Base-by-base conservation (phyloP, 441 rosid genomes). In the Aquilaria agallochum region DNA sequence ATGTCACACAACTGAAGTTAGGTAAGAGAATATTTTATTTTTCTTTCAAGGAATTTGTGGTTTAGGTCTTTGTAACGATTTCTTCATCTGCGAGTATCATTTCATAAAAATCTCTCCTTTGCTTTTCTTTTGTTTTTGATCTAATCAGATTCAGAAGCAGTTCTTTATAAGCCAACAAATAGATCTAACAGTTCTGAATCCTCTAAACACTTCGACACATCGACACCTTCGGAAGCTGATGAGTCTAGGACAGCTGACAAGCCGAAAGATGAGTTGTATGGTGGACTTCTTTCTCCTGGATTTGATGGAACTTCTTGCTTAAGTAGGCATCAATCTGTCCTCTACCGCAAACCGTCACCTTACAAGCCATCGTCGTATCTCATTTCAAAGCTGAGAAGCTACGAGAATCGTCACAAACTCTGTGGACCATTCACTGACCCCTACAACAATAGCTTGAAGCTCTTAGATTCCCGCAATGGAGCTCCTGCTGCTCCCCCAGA, bases 401-500 rank as follows among this genome's bases (percentile, higher is more conserved):
- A 92, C 3, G 96, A 92, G 74, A 68, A 55, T 61, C 86, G 78
- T 54, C 90, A 85, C 61, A 83, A 74, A 70, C 79, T 69, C 8
- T 92, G 95, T n/a, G 96, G 95, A 47, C 96, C 96, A 0, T 64
- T 76, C 61, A 81, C 91, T 45, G 68, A 66, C n/a, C 62, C 85
- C 60, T 92, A 84, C 70, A 79, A 72, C 9, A 68, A 62, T 74
- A 77, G 88, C 45, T 42, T 87, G 40, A 65, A 81, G 30, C 72
- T 77, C 51, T 81, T 90, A 51, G 73, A 74, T 31, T 76, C 83
- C 7, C 5, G 42, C 4, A 7, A 36, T 36, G 72, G 71, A 48
- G 59, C 53, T 0, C 72, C 48, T 33, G 13, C 62, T 59, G 78
- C 67, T 58, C 62, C 77, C 4, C 51, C 65, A 31, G 88, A 84